Percentiles rank a stretch among this genome's conserved stretches.
Conservation (phyloP, 495 filamentous ascomycete genomes). For the Penicillium parvum region DNA sequence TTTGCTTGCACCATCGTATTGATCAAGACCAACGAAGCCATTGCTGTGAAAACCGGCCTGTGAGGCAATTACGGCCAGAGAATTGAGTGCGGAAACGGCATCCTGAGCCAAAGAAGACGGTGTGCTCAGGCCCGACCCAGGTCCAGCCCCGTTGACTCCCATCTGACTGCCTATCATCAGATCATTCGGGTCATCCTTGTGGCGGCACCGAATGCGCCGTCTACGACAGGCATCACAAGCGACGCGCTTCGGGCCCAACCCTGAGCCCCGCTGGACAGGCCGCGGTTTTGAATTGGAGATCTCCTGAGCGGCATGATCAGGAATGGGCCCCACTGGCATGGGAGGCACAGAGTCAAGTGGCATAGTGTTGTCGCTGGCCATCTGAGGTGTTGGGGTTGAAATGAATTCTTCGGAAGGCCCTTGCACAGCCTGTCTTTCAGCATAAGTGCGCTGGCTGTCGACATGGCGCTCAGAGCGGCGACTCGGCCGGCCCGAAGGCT, state of each 20-base stretch:
- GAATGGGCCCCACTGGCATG: constrained; percentile 9
- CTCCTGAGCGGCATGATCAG: constrained; percentile 24
- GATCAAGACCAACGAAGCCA: constrained; percentile 21
- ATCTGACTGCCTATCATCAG: constrained; percentile 27
- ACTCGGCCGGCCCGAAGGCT: constrained; percentile 40
- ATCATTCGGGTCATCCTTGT: constrained; percentile 46
- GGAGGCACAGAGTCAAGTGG: constrained; percentile 23
- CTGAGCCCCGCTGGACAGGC: constrained; percentile 32
- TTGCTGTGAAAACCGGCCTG: constrained; percentile 33
- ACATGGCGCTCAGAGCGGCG: constrained; percentile 43
- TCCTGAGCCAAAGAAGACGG: constrained; percentile 40
- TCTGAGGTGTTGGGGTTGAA: constrained; percentile 12
- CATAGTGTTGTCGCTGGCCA: constrained; percentile 10
- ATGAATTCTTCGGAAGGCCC: constrained; percentile 28
- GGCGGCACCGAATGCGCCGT: constrained; percentile 50
- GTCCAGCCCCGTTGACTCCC: constrained; percentile 24
- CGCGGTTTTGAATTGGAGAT: constrained; percentile 30
- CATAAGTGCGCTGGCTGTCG: constrained; percentile 43
- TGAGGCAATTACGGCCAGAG: constrained; percentile 41
- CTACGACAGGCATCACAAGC: constrained; percentile 54
- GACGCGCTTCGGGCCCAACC: constrained; percentile 48
- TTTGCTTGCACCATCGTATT: constrained; percentile 27
- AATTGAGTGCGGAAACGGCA: constrained; percentile 43
- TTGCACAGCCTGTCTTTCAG: constrained; percentile 43
- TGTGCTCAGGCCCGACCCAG: constrained; percentile 27